Conservation (phyloP, 2,329 filamentous ascomycete species). For the Colletotrichum incanum region DNA sequence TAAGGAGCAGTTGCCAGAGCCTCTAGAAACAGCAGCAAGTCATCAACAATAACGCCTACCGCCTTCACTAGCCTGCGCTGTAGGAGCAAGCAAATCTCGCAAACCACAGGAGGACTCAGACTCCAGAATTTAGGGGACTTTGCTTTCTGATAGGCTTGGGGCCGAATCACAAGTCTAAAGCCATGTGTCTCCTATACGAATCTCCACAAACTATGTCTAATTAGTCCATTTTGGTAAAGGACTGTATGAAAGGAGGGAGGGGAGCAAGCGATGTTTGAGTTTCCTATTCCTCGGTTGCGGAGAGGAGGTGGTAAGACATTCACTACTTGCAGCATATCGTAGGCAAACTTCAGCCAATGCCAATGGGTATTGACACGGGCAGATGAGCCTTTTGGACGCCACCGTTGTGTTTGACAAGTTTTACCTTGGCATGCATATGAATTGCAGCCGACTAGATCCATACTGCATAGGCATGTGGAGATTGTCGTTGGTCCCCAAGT, state of each 20-base stretch:
- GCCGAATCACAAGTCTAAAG: neutral
- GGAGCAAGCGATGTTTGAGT: too few species aligned
- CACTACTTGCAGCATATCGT: neutral
- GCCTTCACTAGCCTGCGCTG: neutral
- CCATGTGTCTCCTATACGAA: neutral
- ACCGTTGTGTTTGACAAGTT: neutral
- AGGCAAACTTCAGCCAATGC: neutral
- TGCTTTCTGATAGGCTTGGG: neutral
- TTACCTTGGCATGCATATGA: neutral
- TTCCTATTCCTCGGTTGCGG: neutral
- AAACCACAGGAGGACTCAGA: neutral
- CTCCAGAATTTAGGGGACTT: neutral
- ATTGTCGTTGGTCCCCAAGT: neutral
- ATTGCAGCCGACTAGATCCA: too few species aligned
- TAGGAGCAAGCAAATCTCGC: neutral
- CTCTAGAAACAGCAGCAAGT: too few species aligned
- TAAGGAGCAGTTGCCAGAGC: too few species aligned
- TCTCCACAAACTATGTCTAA: neutral
- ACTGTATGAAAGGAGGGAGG: neutral
- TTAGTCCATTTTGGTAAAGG: neutral
- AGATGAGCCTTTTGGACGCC: neutral
- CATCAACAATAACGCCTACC: too few species aligned
- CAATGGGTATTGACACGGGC: neutral
- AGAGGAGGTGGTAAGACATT: neutral
- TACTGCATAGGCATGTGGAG: neutral